These are phyloP conservation scores for Inonotus hispidus DNA, from an alignment of 1,284 basidiomycete species.

Conservation along the genomic window DNA sequence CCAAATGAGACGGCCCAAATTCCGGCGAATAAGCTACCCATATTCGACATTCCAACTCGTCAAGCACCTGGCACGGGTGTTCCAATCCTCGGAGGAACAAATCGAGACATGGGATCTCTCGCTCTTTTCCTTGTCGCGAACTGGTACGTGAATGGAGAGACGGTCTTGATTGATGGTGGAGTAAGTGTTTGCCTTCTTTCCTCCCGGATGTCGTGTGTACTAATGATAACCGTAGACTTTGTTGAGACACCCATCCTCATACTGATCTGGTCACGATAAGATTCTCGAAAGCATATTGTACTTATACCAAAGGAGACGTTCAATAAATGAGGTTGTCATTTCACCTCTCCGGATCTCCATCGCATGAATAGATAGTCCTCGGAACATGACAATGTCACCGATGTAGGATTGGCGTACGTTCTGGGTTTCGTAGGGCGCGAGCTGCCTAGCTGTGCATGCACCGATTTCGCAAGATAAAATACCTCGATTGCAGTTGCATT, in stretches of 20 bases:
- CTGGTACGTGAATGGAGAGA: slow-evolving; percentile 47
- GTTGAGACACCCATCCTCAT: slow-evolving; percentile 38
- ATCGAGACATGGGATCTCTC: slow-evolving; percentile 40
- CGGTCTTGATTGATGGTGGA: slow-evolving; percentile 47
- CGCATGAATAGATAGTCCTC: too few species aligned
- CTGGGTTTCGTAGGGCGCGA: too few species aligned
- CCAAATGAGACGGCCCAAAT: slow-evolving; percentile 12
- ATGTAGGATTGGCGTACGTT: too few species aligned
- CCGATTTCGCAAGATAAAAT: too few species aligned
- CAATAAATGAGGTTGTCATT: too few species aligned
- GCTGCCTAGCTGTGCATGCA: too few species aligned
- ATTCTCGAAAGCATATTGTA: too few species aligned
- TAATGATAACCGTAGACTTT: slow-evolving; percentile 17
- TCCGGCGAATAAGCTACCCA: slow-evolving; percentile 17
- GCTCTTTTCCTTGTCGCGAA: slow-evolving; percentile 44
- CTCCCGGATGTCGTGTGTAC: not conserved
- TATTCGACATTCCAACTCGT: slow-evolving; percentile 33
- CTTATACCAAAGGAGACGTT: too few species aligned
- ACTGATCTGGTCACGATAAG: slow-evolving; percentile 23
- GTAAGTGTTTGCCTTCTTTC: slow-evolving; percentile 30
- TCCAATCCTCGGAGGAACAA: slow-evolving; percentile 30
- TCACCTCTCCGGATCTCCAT: too few species aligned
- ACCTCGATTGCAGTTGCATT: too few species aligned
- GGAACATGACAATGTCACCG: too few species aligned
- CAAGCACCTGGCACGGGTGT: slow-evolving; percentile 19